These are phyloP conservation scores for Nicotiana tomentosiformis DNA, from an alignment of 257 asterid genomes.

Conservation along the genomic window DNA sequence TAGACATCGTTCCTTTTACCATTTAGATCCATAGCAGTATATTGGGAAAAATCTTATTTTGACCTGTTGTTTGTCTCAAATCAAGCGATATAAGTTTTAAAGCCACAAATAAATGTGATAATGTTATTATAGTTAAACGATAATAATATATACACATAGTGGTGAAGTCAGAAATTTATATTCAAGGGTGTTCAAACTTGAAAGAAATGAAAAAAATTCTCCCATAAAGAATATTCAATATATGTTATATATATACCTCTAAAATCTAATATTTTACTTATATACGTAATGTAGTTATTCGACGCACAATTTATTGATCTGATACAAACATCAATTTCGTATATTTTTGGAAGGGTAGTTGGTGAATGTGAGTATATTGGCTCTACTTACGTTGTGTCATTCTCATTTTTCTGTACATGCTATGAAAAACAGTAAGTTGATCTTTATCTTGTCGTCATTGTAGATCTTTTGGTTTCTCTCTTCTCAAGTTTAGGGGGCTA, in stretches of 20 bases:
- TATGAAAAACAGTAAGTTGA: neutral
- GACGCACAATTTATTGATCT: neutral
- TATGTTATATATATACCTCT: no score
- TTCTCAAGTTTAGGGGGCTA: neutral
- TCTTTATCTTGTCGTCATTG: neutral
- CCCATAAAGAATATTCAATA: no score
- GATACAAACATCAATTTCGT: neutral
- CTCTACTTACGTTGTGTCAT: neutral
- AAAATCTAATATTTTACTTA: no score
- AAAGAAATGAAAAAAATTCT: no score
- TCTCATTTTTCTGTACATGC: constrained; percentile 18
- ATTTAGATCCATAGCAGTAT: neutral
- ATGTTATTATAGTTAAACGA: neutral
- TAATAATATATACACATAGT: no score
- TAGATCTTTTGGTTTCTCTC: neutral
- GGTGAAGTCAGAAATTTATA: no score
- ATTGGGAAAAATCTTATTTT: neutral
- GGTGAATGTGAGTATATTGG: neutral
- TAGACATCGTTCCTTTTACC: neutral
- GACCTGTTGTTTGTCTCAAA: neutral
- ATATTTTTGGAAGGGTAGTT: no score
- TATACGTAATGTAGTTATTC: no score
- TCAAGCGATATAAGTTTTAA: neutral
- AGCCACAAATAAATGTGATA: neutral
- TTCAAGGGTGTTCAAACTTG: no score